Evolutionary conservation across 163 green algal species (phyloP).

Genomic region (Prototheca wickerhamii): DNA sequence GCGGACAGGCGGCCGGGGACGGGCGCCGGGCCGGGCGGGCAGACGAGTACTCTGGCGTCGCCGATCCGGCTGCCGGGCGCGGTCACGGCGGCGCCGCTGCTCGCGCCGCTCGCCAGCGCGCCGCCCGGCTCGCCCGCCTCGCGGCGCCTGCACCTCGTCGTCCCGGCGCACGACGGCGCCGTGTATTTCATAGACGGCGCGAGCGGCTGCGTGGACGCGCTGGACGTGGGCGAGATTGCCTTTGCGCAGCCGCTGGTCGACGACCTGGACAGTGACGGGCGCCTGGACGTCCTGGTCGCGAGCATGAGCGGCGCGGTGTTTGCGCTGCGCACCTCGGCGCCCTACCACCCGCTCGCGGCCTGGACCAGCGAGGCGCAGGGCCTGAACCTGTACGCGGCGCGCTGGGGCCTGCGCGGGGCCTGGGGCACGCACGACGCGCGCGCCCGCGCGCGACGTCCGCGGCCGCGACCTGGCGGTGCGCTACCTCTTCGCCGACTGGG

Average conservation of each 20-base stretch:
- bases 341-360: conserved; percentile 65
- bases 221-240: conserved; percentile 85
- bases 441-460: conserved; percentile 60
- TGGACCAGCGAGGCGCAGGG: conserved; percentile 34
- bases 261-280: conserved; percentile 73
- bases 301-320: conserved; percentile 96
- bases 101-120: not conserved
- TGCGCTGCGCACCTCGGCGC: conserved; percentile 58
- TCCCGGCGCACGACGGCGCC: conserved; percentile 84
- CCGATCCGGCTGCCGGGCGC: conserved; percentile 23
- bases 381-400: not conserved
- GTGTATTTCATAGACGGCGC: conserved; percentile 84
- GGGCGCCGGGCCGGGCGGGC: too few species aligned
- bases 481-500: conserved; percentile 62
- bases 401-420: conserved; percentile 58
- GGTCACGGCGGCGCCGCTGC: conserved; percentile 35
- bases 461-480: conserved; percentile 58
- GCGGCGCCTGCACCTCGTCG: conserved; percentile 52
- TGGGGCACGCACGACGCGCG: conserved; percentile 43
- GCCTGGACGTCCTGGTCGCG: conserved; percentile 80
- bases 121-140: conserved; percentile 19
- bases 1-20: too few species aligned
- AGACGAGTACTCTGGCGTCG: not conserved
- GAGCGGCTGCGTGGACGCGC: conserved; percentile 59
- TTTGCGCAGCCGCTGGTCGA: conserved; percentile 82